phyloP scores from a whole-genome alignment of 2,329 filamentous ascomycete genomes.

The Colletotrichum sp. region DNA sequence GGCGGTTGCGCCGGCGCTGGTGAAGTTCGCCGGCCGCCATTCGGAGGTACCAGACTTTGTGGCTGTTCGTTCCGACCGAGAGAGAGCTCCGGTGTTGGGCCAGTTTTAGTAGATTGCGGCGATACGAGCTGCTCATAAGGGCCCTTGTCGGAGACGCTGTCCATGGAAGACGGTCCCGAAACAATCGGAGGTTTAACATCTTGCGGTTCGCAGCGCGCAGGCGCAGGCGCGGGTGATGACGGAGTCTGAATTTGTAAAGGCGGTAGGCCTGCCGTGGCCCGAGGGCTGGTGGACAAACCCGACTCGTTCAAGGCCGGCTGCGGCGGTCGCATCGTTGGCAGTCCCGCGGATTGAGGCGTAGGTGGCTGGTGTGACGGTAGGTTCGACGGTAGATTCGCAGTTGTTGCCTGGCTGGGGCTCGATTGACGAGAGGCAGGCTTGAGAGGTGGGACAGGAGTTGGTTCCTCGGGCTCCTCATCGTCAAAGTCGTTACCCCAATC shows the following conservation, averaged over 20 bases:
- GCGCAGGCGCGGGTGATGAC: slow-evolving; percentile 5
- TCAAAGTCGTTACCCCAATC: slow-evolving; percentile 80
- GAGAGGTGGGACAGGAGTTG: slow-evolving; percentile 37
- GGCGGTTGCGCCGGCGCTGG: slow-evolving; percentile 18
- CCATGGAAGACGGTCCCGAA: slow-evolving; percentile 7
- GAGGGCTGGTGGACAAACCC: slow-evolving; percentile 22
- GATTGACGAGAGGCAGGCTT: slow-evolving; percentile 3
- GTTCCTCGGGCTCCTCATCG: slow-evolving; percentile 52
- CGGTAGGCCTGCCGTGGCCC: slow-evolving; percentile 30
- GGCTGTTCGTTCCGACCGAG: slow-evolving; percentile 8
- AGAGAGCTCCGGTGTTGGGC: slow-evolving; percentile 4
- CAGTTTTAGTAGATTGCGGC: slow-evolving; percentile 16
- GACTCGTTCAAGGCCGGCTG: slow-evolving; percentile 1
- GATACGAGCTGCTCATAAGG: slow-evolving; percentile 23
- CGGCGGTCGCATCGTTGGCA: slow-evolving; percentile 27
- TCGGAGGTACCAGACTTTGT: slow-evolving; percentile 7
- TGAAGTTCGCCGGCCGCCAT: background rate
- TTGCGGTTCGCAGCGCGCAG: slow-evolving; percentile 4
- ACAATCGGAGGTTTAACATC: background rate
- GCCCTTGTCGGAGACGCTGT: slow-evolving; percentile 14
- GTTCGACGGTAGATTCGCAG: slow-evolving; percentile 20
- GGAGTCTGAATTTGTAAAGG: slow-evolving; percentile 34
- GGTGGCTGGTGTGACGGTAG: slow-evolving; percentile 23
- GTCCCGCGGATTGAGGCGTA: slow-evolving; percentile 22
- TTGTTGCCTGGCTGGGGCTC: slow-evolving; percentile 41